Base-by-base conservation (phyloP, 805 yeast genomes). In the Wickerhamomyces bovis region DNA sequence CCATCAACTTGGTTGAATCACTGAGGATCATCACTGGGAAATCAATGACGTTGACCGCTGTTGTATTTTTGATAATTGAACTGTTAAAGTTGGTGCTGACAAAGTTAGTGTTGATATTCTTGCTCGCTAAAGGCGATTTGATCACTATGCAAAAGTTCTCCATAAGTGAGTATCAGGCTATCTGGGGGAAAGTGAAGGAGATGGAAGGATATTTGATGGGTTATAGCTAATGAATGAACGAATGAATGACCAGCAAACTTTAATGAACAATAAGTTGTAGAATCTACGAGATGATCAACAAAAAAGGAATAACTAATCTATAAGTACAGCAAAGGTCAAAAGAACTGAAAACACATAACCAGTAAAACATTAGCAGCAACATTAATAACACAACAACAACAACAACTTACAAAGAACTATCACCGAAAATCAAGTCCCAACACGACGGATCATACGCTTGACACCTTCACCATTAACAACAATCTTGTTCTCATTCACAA, bases 381-480 rank as follows among this genome's bases (percentile, higher is more conserved):
- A 22, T 22, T 28, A 28, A 28, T 25, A 25, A 25, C 12, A 25
- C 28, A 28, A 13, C 31, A 33, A 33, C 4, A 33, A 18, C 36
- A 33, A n/a, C 11, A 16, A 33, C 11, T 6, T 10, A 18, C 12
- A 25, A 10, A 25, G 11, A 3, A 25, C 28, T 25, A 25, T 3
- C 8, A 25, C 25, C 6, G 9, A 22, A 9, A 22, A 15, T 30
- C 35, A 46, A 22, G 44, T 35, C n/a, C 39, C 13, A 16, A 44
- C 41, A 42, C 44, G 49, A 31, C 55, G 53, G 35, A 87, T 74
- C 20, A 80, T 75, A 63, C 90, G 75, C 58, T 86, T 73, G 48
- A 76, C 78, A 44, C 87, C 84, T 48, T 83, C 89, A 16, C 95
- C 96, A 33, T 78, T 69, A 38, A 85, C 80, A 9, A 76, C 72